Evolutionary conservation across 2,329 filamentous ascomycete species (phyloP).

Genomic region (Balansia obtecta): DNA sequence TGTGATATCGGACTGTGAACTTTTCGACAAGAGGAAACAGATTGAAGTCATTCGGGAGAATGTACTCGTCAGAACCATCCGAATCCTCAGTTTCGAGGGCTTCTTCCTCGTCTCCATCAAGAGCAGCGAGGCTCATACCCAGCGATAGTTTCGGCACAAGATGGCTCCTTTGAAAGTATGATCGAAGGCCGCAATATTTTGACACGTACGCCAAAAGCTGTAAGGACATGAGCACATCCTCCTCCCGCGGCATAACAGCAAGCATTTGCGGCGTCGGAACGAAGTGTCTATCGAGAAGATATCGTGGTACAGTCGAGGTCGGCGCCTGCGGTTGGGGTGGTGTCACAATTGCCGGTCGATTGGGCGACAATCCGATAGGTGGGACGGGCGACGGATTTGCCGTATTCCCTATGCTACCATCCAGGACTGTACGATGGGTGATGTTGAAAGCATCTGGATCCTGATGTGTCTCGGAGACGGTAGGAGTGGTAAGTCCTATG

Average conservation of each 20-base stretch:
- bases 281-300: constrained; percentile 62
- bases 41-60: constrained; percentile 89
- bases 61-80: constrained; percentile 68
- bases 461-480: constrained; percentile 65
- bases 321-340: constrained; percentile 64
- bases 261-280: constrained; percentile 62
- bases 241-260: constrained; percentile 87
- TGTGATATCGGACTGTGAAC: constrained; percentile 91
- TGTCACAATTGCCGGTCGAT: constrained; percentile 55
- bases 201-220: constrained; percentile 95
- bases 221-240: constrained; percentile 95
- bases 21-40: constrained; percentile 98
- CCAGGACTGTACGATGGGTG: constrained; percentile 70
- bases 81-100: constrained; percentile 25
- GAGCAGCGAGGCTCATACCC: constrained; percentile 65
- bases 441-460: constrained; percentile 90
- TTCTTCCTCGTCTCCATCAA: constrained; percentile 55
- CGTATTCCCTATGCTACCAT: constrained; percentile 72
- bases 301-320: constrained; percentile 62
- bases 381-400: constrained; percentile 53
- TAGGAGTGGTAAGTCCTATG: constrained; percentile 63
- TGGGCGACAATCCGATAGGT: constrained; percentile 60
- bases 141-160: constrained; percentile 87
- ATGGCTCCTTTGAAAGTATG: constrained; percentile 92
- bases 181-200: constrained; percentile 92